Evolutionary conservation across 106 monocot species (phyloP), one percentile per base, ranked within the genome.

Genomic region (Dendrobium huoshanense): DNA sequence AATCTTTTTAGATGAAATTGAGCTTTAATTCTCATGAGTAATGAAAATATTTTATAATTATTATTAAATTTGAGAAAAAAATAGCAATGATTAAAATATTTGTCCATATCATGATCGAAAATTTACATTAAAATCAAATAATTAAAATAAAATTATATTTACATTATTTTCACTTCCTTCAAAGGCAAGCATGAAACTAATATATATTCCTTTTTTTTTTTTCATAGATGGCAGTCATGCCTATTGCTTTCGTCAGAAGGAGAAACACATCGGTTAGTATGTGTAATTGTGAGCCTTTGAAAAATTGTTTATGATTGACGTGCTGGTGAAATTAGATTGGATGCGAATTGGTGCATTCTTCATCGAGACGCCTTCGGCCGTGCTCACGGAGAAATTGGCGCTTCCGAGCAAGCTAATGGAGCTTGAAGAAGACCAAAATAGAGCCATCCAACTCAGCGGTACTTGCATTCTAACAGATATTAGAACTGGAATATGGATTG

Each of bases 331-430:
- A 48, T 72, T 24, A 92, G 89, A 92, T 81, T 92, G 92, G 92
- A 89, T 92, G 89, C 81, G 92, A 49, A 92, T 92, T 24, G 92
- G 92, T 0, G 92, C 92, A 6, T 92, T 89, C 86, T 87, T 54
- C 78, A 80, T 92, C 48, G 87, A 92, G 0, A 87, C 92, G 1
- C 79, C 86, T 2, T 33, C 47, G 22, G 92, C 92, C 4, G 22
- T 92, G 78, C 82, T 92, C 42, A 82, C 70, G 33, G 92, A 92
- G 80, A 84, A 80, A 22, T 84, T 92, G 0, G 42, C 43, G 7
- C 2, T 77, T 17, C 92, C 89, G 18, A 80, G 42, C 45, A 84
- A 47, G 19, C 29, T 92, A 4, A 78, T 78, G 9, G 55, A 76
- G 61, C 18, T 73, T 11, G 80, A 72, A 19, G 84, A 87, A 17